Percentiles rank a stretch among this genome's conserved stretches.
Conservation (phyloP, 2,329 filamentous ascomycete genomes). For the Fusarium acutatum region DNA sequence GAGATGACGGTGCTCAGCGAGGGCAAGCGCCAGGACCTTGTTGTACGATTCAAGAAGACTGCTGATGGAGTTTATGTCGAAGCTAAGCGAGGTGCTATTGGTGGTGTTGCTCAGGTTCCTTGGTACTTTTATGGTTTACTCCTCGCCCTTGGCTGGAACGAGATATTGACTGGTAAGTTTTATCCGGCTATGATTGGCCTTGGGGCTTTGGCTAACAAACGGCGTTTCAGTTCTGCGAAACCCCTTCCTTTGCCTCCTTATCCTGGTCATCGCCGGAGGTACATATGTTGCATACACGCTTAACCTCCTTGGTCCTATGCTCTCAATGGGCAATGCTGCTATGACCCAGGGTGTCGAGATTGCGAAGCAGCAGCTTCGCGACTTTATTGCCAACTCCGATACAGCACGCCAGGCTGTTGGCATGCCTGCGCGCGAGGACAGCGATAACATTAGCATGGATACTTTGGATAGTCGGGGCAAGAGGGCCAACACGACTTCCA, state of each 20-base stretch:
- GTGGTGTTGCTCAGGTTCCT: conserved; percentile 91
- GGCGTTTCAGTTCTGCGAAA: conserved; percentile 80
- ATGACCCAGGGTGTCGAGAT: conserved; percentile 87
- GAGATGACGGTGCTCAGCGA: conserved; percentile 96
- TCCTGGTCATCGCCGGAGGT: conserved; percentile 78
- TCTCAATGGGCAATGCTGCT: conserved; percentile 93
- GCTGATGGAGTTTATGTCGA: conserved; percentile 98
- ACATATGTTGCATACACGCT: conserved; percentile 92
- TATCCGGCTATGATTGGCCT: not conserved
- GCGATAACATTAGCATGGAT: conserved; percentile 65
- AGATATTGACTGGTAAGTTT: conserved; percentile 86
- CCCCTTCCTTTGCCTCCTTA: conserved; percentile 88
- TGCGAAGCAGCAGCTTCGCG: conserved; percentile 87
- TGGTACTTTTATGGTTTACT: conserved; percentile 93
- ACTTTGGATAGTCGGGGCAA: conserved; percentile 68
- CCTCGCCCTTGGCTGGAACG: conserved; percentile 96
- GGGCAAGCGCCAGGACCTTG: conserved; percentile 88
- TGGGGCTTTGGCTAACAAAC: conserved; percentile 11
- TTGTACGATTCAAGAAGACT: conserved; percentile 96
- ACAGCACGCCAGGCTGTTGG: conserved; percentile 83
- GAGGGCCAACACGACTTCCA: conserved; percentile 47
- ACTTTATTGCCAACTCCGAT: conserved; percentile 89
- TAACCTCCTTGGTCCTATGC: conserved; percentile 94
- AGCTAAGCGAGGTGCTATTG: conserved; percentile 95
- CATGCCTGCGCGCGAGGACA: conserved; percentile 66